Evolutionary conservation across 352 stramenopile genomes (phyloP), one percentile per base, ranked within the genome.

Genomic region (Pythium brassicae): DNA sequence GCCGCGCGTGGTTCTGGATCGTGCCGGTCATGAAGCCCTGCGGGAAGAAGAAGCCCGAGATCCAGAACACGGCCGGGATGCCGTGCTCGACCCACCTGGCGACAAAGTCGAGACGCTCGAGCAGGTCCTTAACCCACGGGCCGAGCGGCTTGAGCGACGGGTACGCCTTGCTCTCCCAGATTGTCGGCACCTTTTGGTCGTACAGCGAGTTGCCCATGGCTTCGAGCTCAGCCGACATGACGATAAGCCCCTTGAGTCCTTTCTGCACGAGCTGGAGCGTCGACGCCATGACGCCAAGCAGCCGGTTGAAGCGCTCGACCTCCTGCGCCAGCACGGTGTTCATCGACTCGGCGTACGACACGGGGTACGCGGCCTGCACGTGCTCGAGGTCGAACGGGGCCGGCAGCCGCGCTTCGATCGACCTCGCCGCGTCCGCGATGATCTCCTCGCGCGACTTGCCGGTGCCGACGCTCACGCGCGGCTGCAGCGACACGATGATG

Each of bases 261-360:
- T 79, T 74, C 48, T 94, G 85, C 0, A 95, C 55, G 56, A 76
- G 76, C 35, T 78, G 72, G 2, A 94, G 73, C 29, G 80, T 88
- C 9, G 72, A 71, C 15, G 72, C 59, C 66, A 95, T 88, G 22
- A 89, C 67, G 3, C 51, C 59, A 15, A 95, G 62, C 19, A 95
- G 69, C 32, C 84, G 83, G 60, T 95, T 95, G 58, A 89, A 95
- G 14, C 85, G 80, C 63, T 92, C 76, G 1, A 90, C 79, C 50
- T 95, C 86, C 43, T 95, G 86, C 3, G 87, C 90, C 3, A 98
- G 62, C 23, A 98, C 93, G 2, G 92, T 98, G 74, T 98, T 98
- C 93, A 98, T 98, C 3, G 87, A 97, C 63, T 98, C 92, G 15
- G 86, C 63, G 71, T 98, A 98, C 52, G 74, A 64, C 8, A 98